These are phyloP conservation scores for Myriosclerotinia duriaeana DNA, from an alignment of 2,329 filamentous ascomycete genomes.

Conservation along the genomic window DNA sequence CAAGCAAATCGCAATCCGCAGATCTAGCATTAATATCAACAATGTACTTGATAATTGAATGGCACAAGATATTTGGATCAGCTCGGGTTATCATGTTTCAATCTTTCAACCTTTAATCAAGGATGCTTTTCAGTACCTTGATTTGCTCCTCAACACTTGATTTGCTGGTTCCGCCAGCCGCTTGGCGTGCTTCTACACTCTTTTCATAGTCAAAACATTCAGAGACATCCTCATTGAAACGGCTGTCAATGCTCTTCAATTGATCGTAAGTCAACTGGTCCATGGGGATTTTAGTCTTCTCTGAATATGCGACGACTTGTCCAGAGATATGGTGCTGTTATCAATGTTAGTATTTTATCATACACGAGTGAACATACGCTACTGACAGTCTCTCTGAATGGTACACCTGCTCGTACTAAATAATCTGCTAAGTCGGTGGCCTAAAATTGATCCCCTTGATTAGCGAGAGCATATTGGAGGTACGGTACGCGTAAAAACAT, in stretches of 20 bases:
- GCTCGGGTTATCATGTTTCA: neutral
- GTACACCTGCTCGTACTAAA: slow-evolving; percentile 64
- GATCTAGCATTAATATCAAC: slow-evolving; percentile 1
- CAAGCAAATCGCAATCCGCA: neutral
- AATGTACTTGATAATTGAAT: slow-evolving; percentile 12
- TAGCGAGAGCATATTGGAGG: neutral
- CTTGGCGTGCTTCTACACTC: slow-evolving; percentile 75
- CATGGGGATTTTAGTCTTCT: slow-evolving; percentile 66
- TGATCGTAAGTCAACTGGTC: slow-evolving; percentile 64
- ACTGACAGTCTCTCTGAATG: slow-evolving; percentile 66
- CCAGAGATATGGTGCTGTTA: slow-evolving; percentile 68
- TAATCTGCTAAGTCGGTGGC: slow-evolving; percentile 63
- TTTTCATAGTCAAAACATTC: slow-evolving; percentile 77
- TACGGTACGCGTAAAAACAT: slow-evolving; percentile 15
- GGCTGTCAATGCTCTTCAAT: slow-evolving; percentile 63
- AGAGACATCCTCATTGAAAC: slow-evolving; percentile 70
- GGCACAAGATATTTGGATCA: neutral
- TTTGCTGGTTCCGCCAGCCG: slow-evolving; percentile 76
- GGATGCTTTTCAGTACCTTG: slow-evolving; percentile 46
- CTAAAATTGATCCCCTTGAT: slow-evolving; percentile 14
- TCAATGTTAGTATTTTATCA: neutral
- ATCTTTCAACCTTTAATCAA: neutral
- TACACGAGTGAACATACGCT: neutral
- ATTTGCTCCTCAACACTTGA: slow-evolving; percentile 65
- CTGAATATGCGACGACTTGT: slow-evolving; percentile 68